These are phyloP conservation scores for Aspergillus taichungensis DNA, from an alignment of 495 filamentous ascomycete genomes.

Conservation along the genomic window DNA sequence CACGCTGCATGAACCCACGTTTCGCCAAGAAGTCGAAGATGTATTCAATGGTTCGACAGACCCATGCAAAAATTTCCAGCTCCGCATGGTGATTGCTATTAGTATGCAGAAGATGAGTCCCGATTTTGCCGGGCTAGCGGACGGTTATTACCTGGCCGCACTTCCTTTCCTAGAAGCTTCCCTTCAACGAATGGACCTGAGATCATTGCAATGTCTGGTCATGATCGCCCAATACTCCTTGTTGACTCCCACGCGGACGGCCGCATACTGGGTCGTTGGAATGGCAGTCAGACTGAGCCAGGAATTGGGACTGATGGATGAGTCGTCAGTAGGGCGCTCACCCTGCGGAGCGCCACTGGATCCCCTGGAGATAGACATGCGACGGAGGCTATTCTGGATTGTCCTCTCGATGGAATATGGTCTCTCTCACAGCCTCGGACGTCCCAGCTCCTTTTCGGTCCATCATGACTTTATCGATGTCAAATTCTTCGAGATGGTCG, in stretches of 20 bases:
- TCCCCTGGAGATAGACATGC: slow-evolving; percentile 74
- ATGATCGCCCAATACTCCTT: slow-evolving; percentile 88
- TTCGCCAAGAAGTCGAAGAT: slow-evolving; percentile 65
- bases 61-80: slow-evolving; percentile 73
- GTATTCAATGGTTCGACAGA: slow-evolving; percentile 69
- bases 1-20: slow-evolving; percentile 72
- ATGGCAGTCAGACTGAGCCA: slow-evolving; percentile 78
- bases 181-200: slow-evolving; percentile 70
- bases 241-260: slow-evolving; percentile 79
- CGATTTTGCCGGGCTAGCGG: slow-evolving; percentile 74
- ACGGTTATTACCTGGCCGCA: slow-evolving; percentile 85
- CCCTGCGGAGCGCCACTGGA: slow-evolving; percentile 41
- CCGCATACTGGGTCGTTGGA: slow-evolving; percentile 85
- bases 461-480: slow-evolving; percentile 73
- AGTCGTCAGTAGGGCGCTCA: slow-evolving; percentile 64
- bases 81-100: slow-evolving; percentile 85
- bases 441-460: slow-evolving; percentile 74
- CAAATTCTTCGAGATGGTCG: slow-evolving; percentile 64
- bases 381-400: slow-evolving; percentile 78
- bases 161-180: slow-evolving; percentile 71
- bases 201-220: slow-evolving; percentile 80
- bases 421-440: slow-evolving; percentile 74
- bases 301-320: slow-evolving; percentile 73
- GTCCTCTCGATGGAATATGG: slow-evolving; percentile 79
- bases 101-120: slow-evolving; percentile 81